Conservation (phyloP, 352 stramenopile species). For the Phytophthora chlamydospora region DNA sequence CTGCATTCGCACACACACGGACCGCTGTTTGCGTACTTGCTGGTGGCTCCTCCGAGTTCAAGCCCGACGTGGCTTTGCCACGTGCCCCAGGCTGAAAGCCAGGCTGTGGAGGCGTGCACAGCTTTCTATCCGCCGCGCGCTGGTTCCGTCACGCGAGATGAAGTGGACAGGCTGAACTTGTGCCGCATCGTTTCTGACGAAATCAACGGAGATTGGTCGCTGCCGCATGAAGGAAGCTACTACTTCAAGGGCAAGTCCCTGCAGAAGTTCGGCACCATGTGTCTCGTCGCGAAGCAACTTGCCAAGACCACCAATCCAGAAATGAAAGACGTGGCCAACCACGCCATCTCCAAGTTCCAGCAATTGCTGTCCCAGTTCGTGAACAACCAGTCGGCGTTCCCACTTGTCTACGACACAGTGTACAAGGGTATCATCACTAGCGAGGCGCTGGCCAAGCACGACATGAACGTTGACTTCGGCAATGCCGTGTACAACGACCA, state of each 20-base stretch:
- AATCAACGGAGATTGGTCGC: constrained; percentile 71
- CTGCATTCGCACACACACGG: constrained; percentile 81
- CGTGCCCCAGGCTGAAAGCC: constrained; percentile 44
- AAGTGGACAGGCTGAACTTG: constrained; percentile 44
- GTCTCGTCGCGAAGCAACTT: constrained; percentile 67
- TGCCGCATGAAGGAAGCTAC: constrained; percentile 75
- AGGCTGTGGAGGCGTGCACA: constrained; percentile 50
- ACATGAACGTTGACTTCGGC: constrained; percentile 78
- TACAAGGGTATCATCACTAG: constrained; percentile 73
- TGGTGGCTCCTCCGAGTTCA: constrained; percentile 19
- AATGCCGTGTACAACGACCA: constrained; percentile 81
- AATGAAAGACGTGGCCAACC: constrained; percentile 47
- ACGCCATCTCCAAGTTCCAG: constrained; percentile 55
- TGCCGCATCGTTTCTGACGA: constrained; percentile 58
- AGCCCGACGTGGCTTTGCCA: constrained; percentile 57
- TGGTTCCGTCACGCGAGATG: constrained; percentile 35
- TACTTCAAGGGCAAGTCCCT: constrained; percentile 87
- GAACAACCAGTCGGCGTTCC: constrained; percentile 50
- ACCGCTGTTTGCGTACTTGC: constrained; percentile 63
- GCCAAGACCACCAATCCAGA: constrained; percentile 62
- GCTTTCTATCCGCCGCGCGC: constrained; percentile 55
- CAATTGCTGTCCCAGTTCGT: constrained; percentile 52
- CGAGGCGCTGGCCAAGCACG: constrained; percentile 56
- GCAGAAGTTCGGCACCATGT: constrained; percentile 84
- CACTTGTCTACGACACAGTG: constrained; percentile 71